Evolutionary conservation across 495 filamentous ascomycete species (phyloP), one percentile per base, ranked within the genome.

Genomic region (Penicillium chermesinum): DNA sequence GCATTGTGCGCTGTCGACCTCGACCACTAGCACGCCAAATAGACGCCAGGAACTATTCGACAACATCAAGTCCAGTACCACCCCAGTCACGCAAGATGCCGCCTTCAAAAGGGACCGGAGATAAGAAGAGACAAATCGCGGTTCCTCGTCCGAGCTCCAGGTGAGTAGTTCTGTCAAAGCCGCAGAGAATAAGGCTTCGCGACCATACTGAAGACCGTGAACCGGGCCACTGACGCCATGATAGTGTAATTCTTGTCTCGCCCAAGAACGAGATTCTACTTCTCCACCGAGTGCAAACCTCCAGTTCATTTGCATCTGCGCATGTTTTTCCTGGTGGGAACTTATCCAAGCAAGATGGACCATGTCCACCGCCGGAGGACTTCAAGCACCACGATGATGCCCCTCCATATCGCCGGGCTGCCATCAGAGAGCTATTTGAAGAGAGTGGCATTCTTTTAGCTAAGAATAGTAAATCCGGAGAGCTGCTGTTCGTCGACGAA

Each of bases 241-340:
- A 16, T 50, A 95, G 89, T 58, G 81, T 98, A 37, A 72, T 98
- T 38, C 77, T 97, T 20, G 68, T 98, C 34, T 96, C 93, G 0
- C 85, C 88, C 0, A 74, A 73, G 44, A 96, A 96, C 62, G 81
- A 94, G 60, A 79, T 97, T 34, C 79, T 98, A 16, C 79, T 97
- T 16, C 80, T 98, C 2, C 89, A 89, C 57, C 83, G 93, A 43
- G 88, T 96, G 10, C 73, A 83, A 40, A 86, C 82, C 1, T 91
- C 89, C 2, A 80, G 76, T 5, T 85, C 89, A 17, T 98, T 96
- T 52, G 79, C 93, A 12, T 91, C 87, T 0, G 91, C 91, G 0
- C 90, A 97, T 60, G 93, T 98, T 47, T 98, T 98, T 57, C 93
- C 93, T 0, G 93, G 93, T n/a, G 93, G 93, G 0, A 90, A 93